Conservation (phyloP, 1,284 basidiomycete species). For the Cutaneotrichosporon dermatis region DNA sequence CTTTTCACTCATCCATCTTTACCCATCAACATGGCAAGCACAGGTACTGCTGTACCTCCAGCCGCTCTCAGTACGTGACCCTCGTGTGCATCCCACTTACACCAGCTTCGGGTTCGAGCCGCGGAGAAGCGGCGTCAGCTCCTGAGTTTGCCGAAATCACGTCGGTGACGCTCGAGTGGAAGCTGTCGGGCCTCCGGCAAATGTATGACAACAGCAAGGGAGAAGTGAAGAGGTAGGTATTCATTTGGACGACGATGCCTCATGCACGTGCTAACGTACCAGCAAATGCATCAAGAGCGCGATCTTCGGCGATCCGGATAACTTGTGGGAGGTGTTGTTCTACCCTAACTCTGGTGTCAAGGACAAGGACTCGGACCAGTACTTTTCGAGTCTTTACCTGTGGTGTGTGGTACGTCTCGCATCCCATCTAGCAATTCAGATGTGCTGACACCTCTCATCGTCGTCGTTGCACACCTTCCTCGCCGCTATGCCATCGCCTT, state of each 20-base stretch:
- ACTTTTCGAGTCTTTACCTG: slow-evolving; percentile 68
- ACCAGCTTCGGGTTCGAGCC: no score
- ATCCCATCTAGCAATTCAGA: slow-evolving; percentile 27
- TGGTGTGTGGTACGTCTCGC: slow-evolving; percentile 61
- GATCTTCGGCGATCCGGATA: slow-evolving; percentile 48
- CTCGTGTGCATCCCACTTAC: no score
- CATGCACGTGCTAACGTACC: not conserved
- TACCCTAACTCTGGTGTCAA: slow-evolving; percentile 71
- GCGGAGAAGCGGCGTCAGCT: no score
- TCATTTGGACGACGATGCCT: not conserved
- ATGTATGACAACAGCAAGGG: slow-evolving; percentile 64
- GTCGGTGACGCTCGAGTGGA: slow-evolving; percentile 70
- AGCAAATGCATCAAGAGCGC: slow-evolving; percentile 50
- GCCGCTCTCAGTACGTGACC: not conserved
- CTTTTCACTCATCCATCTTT: no score
- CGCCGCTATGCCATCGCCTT: no score
- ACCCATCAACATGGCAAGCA: not conserved
- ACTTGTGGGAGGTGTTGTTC: slow-evolving; percentile 61
- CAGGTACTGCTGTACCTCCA: not conserved
- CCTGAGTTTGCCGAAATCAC: slow-evolving; percentile 55
- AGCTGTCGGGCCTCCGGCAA: slow-evolving; percentile 60
- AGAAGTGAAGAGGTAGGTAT: slow-evolving; percentile 44
- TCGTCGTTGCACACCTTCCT: no score
- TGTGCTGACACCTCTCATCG: no score
- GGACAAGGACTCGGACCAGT: slow-evolving; percentile 35